Conservation (phyloP, 495 filamentous ascomycete species). For the Acidiella bohemica region DNA sequence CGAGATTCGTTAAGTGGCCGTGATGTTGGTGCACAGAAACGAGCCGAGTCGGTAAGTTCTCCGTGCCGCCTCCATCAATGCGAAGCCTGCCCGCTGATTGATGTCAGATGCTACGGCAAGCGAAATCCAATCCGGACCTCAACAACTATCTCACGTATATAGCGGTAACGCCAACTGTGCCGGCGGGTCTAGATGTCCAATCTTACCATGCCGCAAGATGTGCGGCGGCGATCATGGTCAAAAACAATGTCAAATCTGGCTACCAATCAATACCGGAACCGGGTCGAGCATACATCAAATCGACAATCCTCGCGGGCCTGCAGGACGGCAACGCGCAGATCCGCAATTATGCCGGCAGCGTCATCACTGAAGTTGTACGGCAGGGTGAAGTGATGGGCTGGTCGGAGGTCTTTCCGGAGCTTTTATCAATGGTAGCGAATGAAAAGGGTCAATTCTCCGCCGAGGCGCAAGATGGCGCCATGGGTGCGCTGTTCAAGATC, state of each 20-base stretch:
- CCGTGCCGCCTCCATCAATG: conserved; percentile 25
- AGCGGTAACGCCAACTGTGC: conserved; percentile 56
- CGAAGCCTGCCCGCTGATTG: not conserved
- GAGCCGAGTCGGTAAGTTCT: conserved; percentile 58
- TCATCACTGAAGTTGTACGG: conserved; percentile 86
- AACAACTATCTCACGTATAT: conserved; percentile 94
- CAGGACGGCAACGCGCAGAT: conserved; percentile 73
- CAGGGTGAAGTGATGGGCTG: conserved; percentile 77
- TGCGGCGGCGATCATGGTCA: conserved; percentile 83
- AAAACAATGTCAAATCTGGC: conserved; percentile 69
- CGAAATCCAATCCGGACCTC: conserved; percentile 81
- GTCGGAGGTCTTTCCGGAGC: conserved; percentile 75
- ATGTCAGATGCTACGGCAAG: conserved; percentile 79
- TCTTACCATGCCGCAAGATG: conserved; percentile 66
- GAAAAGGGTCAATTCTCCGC: conserved; percentile 48
- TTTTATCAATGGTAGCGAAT: conserved; percentile 64
- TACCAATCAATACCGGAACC: conserved; percentile 57
- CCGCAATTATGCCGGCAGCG: conserved; percentile 76
- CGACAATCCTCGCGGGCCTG: conserved; percentile 61
- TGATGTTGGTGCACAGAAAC: conserved; percentile 63
- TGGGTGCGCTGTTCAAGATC: conserved; percentile 83
- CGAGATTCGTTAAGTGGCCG: conserved; percentile 81
- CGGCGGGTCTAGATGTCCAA: conserved; percentile 39
- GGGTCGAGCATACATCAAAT: conserved; percentile 61
- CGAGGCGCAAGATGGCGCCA: conserved; percentile 78